Percentiles rank a stretch among this genome's conserved stretches.
Conservation (phyloP, 2,329 filamentous ascomycete genomes). For the Aspergillus sclerotialis region DNA sequence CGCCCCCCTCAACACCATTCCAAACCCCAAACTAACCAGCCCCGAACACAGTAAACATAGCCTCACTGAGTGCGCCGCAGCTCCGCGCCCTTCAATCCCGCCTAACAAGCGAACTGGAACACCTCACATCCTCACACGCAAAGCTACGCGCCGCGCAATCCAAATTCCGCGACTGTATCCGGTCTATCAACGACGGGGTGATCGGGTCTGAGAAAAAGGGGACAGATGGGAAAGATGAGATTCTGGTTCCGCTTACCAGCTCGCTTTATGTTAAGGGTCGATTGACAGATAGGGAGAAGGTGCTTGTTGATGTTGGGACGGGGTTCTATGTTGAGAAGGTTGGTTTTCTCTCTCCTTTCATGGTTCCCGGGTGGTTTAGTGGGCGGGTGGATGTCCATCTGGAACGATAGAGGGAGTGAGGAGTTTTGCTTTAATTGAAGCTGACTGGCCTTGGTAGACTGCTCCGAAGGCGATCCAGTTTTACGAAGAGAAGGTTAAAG, state of each 20-base stretch:
- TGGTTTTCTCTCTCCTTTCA: neutral
- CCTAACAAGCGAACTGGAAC: slow-evolving; percentile 90
- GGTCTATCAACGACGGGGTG: slow-evolving; percentile 61
- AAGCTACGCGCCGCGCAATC: slow-evolving; percentile 84
- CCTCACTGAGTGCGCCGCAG: slow-evolving; percentile 73
- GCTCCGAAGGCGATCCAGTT: slow-evolving; percentile 58
- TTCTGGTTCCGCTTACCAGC: slow-evolving; percentile 90
- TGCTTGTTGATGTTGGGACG: slow-evolving; percentile 87
- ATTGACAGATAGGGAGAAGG: slow-evolving; percentile 65
- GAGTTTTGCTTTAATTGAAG: neutral
- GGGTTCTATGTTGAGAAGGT: slow-evolving; percentile 95
- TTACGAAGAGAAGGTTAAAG: slow-evolving; percentile 62
- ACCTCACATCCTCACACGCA: slow-evolving; percentile 81
- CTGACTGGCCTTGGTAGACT: slow-evolving; percentile 29
- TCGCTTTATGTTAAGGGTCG: slow-evolving; percentile 88
- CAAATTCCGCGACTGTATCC: slow-evolving; percentile 86
- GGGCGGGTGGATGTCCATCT: neutral
- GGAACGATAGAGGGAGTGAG: neutral
- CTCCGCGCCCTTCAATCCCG: slow-evolving; percentile 91
- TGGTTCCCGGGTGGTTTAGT: no score
- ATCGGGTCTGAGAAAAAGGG: slow-evolving; percentile 27
- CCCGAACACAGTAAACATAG: slow-evolving; percentile 56
- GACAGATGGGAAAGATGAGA: slow-evolving; percentile 35
- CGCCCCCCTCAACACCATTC: neutral
- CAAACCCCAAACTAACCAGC: slow-evolving; percentile 2